phyloP scores from a whole-genome alignment of 2,329 filamentous ascomycete species.

The Truncatella angustata region DNA sequence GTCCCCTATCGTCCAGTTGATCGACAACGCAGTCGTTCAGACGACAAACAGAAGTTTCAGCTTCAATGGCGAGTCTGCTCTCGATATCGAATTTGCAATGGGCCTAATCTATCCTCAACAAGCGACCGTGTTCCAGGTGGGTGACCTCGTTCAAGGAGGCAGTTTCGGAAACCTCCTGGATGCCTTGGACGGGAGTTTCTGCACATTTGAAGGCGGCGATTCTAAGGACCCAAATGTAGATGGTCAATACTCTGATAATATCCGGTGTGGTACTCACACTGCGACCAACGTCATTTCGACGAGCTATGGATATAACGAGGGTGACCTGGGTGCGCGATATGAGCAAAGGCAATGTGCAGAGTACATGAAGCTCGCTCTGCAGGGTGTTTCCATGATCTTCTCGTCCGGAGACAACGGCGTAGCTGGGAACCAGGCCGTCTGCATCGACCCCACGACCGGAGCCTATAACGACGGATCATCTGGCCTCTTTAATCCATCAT shows the following conservation, averaged over 20 bases:
- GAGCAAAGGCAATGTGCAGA: slow-evolving; percentile 51
- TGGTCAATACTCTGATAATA: slow-evolving; percentile 26
- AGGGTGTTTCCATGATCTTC: slow-evolving; percentile 43
- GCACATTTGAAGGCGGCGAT: slow-evolving; percentile 41
- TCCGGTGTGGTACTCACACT: slow-evolving; percentile 21
- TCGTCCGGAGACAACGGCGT: slow-evolving; percentile 51
- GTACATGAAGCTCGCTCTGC: slow-evolving; percentile 56
- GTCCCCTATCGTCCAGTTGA: slow-evolving; percentile 32
- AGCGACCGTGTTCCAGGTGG: slow-evolving; percentile 45
- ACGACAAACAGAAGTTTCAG: slow-evolving; percentile 32
- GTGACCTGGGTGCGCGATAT: slow-evolving; percentile 45
- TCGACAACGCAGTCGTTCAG: slow-evolving; percentile 34
- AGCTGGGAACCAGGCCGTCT: slow-evolving; percentile 35
- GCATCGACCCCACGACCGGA: slow-evolving; percentile 31
- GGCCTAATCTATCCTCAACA: slow-evolving; percentile 51
- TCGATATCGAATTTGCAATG: slow-evolving; percentile 56
- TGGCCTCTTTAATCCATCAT: slow-evolving; percentile 42
- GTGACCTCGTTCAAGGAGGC: slow-evolving; percentile 34
- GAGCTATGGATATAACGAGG: slow-evolving; percentile 53
- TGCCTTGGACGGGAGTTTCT: slow-evolving; percentile 43
- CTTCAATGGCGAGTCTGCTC: slow-evolving; percentile 48
- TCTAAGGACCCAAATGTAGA: slow-evolving; percentile 34
- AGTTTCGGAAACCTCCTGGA: slow-evolving; percentile 42
- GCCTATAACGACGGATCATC: slow-evolving; percentile 29
- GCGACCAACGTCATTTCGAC: slow-evolving; percentile 53